These are phyloP conservation scores for Strobilomyces dryophilus DNA, from an alignment of 768 basidiomycete genomes.

Conservation along the genomic window DNA sequence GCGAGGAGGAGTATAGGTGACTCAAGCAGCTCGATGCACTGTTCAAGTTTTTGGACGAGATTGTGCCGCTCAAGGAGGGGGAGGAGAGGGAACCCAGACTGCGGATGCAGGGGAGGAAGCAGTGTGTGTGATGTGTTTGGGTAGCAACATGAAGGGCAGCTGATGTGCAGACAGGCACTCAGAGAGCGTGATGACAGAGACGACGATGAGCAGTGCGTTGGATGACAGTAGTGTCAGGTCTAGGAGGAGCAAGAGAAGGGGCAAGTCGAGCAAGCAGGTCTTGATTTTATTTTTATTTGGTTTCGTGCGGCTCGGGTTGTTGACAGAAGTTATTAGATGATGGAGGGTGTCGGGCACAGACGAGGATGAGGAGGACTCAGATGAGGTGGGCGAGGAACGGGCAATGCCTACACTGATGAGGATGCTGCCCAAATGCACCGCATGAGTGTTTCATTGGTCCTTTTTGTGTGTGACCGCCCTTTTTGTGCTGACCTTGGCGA, in stretches of 20 bases:
- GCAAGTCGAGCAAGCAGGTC: slow-evolving; percentile 39
- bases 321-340: slow-evolving; percentile 35
- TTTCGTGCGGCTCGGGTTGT: too few species aligned
- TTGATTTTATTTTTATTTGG: too few species aligned
- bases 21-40: slow-evolving; percentile 58
- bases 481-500: too few species aligned
- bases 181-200: slow-evolving; percentile 48
- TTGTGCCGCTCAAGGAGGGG: slow-evolving; percentile 64
- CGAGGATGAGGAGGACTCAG: slow-evolving; percentile 39
- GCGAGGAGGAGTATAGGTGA: slow-evolving; percentile 65
- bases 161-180: slow-evolving; percentile 45
- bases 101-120: slow-evolving; percentile 40
- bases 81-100: slow-evolving; percentile 41
- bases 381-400: slow-evolving; percentile 14
- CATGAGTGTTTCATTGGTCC: too few species aligned
- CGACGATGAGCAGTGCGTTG: slow-evolving; percentile 38
- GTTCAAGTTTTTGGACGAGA: slow-evolving; percentile 69
- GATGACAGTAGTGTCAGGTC: slow-evolving; percentile 32
- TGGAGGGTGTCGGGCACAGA: slow-evolving; percentile 53
- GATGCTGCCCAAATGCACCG: too few species aligned
- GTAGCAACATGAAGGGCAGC: too few species aligned
- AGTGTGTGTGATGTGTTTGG: slow-evolving; percentile 29
- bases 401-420: too few species aligned
- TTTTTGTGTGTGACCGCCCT: too few species aligned
- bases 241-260: slow-evolving; percentile 8